Evolutionary conservation across 768 basidiomycete genomes (phyloP), one percentile per base, ranked within the genome.

Genomic region (Trametes cingulata): DNA sequence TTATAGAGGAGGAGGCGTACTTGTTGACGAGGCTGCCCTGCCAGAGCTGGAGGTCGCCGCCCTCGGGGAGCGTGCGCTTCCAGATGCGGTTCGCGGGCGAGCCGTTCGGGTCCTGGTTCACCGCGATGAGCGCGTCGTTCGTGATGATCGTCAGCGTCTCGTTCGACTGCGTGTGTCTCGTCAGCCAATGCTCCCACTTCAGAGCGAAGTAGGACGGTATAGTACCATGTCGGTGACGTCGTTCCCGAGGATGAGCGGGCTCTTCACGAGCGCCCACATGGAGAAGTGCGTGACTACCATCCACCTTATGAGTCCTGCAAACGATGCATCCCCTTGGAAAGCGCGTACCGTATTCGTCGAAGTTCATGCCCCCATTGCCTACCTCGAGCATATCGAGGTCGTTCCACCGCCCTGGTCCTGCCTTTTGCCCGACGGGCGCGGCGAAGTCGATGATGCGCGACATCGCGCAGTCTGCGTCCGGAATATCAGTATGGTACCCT

Each of bases 241-340:
- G 62, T 78, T 75, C 0, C 78, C 78, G 5, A 79, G 68, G 42
- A 78, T 77, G 10, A 79, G 69, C 0, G 77, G 76, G 47, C 73
- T 74, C 69, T 79, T 79, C 25, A 75, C 64, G n/a, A 78, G 58
- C 9, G 73, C 71, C 77, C 77, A 78, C 70, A 78, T 73, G 1
- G 74, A 72, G 58, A 78, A 76, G 62, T 79, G 75, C 3, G 74
- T 75, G 20, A 74, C 75, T 76, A 55, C 15, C 39, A 33, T 33
- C 10, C 29, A 33, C 29, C 6, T 10, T 4, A 33, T 33, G 29
- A 33, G 29, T 33, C 29, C 4, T 5, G 29, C 15, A 0, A 5
- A 9, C n/a, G n/a, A 52, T 10, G 24, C 25, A 13, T 14, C 8
- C 15, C 9, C 37, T 8, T 3, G 14, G 19, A 24, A 53, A 22